Base-by-base conservation (phyloP, 2,329 filamentous ascomycete species). In the Sporothrix luriei region DNA sequence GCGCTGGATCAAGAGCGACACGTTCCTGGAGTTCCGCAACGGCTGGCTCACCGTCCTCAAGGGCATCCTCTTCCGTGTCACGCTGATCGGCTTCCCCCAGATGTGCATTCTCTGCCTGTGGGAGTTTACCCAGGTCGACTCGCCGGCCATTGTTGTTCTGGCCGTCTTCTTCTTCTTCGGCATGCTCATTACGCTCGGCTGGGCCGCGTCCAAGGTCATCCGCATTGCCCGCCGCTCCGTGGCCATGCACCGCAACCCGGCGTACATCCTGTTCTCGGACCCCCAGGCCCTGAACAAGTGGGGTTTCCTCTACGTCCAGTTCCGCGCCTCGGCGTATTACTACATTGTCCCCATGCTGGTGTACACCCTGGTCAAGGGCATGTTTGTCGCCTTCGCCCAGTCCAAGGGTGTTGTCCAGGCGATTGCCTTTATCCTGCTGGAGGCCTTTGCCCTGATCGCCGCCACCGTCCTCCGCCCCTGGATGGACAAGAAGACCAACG, bases 401-500 rank as follows among this genome's bases (percentile, higher is more conserved):
- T 79, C 80, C 24, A 87, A 83, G 68, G 87, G 88, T 46, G 85
- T 85, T 4, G 87, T 88, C 29, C 92, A 95, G 78, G 91, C 91
- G 9, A 84, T 96, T 72, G 91, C 89, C 13, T 82, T 95, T 66
- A 82, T 96, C 65, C 82, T 96, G 72, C 88, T 95, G 71, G 92
- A 96, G 79, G 88, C 88, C 4, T 85, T 80, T 64, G 88, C 90
- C 73, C 84, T 96, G 70, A 88, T 95, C 75, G 85, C 82, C 54
- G 88, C 91, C 68, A 90, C 88, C 75, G 88, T 94, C 64, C 81
- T 95, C 75, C 87, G 91, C 68, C 92, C 92, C n/a, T 96, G 91
- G 87, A 96, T 96, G 92, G 92, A 96, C 84, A 95, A 94, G 87
- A 93, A 92, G 82, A 95, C 92, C 71, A 96, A 96, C 78, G 88